A percentile compares a stretch with the other conserved stretches of the same genome.
Conservation (phyloP, 768 basidiomycete species). For the Phylloporus rhodoxanthus region DNA sequence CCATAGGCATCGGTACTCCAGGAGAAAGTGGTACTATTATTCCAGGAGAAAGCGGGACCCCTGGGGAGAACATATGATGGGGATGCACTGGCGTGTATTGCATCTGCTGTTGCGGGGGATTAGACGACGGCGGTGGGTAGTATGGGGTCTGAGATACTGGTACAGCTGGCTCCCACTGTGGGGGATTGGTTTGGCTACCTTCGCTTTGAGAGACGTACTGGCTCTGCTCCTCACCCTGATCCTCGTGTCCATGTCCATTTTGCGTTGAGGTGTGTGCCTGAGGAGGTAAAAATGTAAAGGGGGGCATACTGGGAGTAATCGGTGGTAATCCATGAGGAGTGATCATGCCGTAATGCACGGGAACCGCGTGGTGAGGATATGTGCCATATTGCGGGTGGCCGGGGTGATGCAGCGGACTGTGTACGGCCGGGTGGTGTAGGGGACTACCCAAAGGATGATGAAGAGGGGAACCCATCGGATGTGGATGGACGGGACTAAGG, state of each 20-base stretch:
- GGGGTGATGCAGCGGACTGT: conserved; percentile 30
- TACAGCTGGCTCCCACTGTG: conserved; percentile 4
- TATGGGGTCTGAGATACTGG: conserved; percentile 9
- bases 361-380: conserved; percentile 20
- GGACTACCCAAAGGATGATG: conserved; percentile 35
- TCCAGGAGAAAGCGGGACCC: conserved; percentile 30
- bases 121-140: conserved; percentile 11
- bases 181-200: conserved; percentile 1
- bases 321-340: conserved; percentile 83
- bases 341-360: conserved; percentile 34
- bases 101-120: conserved; percentile 14
- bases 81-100: conserved; percentile 23
- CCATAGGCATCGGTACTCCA: conserved; percentile 17
- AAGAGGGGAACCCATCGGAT: conserved; percentile 31
- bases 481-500: conserved; percentile 24
- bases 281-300: conserved; percentile 76
- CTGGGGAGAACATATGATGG: conserved; percentile 25
- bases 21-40: conserved; percentile 24
- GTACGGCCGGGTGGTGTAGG: conserved; percentile 27
- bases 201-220: conserved; percentile 3
- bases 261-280: conserved; percentile 27
- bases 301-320: conserved; percentile 97
- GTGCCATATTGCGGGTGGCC: conserved; percentile 25
- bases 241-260: conserved; percentile 8
- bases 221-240: conserved; percentile 2